Conservation (phyloP, 345 rosid species). For the Hibiscus mutabilis region DNA sequence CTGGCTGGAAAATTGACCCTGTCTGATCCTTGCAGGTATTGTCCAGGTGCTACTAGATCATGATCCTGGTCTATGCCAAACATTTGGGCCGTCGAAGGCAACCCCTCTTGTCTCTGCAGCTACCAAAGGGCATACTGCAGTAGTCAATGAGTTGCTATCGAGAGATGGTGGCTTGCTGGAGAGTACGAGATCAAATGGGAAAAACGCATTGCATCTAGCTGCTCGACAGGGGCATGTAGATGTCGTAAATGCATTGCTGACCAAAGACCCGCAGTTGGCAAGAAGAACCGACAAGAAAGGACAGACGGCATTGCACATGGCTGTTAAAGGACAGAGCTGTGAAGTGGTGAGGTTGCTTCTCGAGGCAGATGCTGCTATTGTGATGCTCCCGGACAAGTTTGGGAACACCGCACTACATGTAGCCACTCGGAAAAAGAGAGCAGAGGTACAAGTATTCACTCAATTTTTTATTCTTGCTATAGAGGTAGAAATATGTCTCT, state of each 20-base stretch:
- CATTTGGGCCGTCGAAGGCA: conserved; percentile 71
- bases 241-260: conserved; percentile 61
- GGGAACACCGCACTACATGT: conserved; percentile 91
- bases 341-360: conserved; percentile 89
- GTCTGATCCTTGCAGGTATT: conserved; percentile 51
- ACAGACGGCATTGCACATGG: conserved; percentile 94
- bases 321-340: conserved; percentile 84
- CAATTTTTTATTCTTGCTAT: background rate
- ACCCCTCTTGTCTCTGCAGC: conserved; percentile 91
- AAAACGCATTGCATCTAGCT: conserved; percentile 87
- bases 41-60: conserved; percentile 82
- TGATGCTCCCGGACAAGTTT: conserved; percentile 88
- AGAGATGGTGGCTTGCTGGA: conserved; percentile 75
- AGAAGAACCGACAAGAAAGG: conserved; percentile 90
- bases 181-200: conserved; percentile 71
- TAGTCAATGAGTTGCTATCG: conserved; percentile 69
- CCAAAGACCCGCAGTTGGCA: conserved; percentile 79
- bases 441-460: conserved; percentile 44
- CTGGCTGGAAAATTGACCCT: background rate
- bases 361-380: conserved; percentile 89
- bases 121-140: conserved; percentile 80
- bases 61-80: conserved; percentile 71
- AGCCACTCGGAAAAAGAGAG: conserved; percentile 85
- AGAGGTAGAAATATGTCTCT: background rate
- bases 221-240: conserved; percentile 85